These are phyloP conservation scores for Saccharomycopsis oosterbeekiorum DNA, from an alignment of 805 yeast species.

Conservation along the genomic window DNA sequence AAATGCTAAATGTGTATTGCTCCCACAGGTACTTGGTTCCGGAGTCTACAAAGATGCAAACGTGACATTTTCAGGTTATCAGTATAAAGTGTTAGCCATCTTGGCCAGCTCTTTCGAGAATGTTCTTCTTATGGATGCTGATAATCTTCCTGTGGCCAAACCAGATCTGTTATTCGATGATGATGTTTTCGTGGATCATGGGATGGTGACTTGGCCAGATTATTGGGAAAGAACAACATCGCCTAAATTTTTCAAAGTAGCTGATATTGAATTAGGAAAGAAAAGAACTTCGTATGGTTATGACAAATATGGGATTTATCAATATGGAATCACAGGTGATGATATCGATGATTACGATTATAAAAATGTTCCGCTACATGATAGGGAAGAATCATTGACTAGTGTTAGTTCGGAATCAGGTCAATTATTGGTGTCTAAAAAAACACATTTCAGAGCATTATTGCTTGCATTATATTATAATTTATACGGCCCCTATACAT, in stretches of 20 bases:
- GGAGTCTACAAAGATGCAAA: slow-evolving; percentile 41
- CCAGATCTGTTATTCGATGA: slow-evolving; percentile 45
- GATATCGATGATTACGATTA: slow-evolving; percentile 21
- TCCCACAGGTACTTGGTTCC: slow-evolving; percentile 39
- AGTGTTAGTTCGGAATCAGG: slow-evolving; percentile 67
- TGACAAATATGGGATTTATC: slow-evolving; percentile 28
- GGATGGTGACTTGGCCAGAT: slow-evolving; percentile 58
- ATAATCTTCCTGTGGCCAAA: slow-evolving; percentile 57
- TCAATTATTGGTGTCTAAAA: slow-evolving; percentile 52
- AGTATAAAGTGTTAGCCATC: slow-evolving; percentile 59
- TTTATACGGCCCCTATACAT: slow-evolving; percentile 53
- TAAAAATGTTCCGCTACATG: slow-evolving; percentile 39
- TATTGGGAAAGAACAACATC: slow-evolving; percentile 61
- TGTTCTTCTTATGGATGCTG: slow-evolving; percentile 65
- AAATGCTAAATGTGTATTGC: slow-evolving; percentile 57
- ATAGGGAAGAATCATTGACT: slow-evolving; percentile 53
- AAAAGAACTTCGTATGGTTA: slow-evolving; percentile 32
- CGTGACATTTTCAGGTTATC: slow-evolving; percentile 53
- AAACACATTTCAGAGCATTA: slow-evolving; percentile 47
- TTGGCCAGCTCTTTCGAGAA: slow-evolving; percentile 66
- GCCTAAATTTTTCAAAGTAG: slow-evolving; percentile 49
- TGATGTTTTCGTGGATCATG: slow-evolving; percentile 31
- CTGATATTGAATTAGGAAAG: slow-evolving; percentile 31
- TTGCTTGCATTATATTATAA: slow-evolving; percentile 57
- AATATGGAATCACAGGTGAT: slow-evolving; percentile 25